These are phyloP conservation scores for Eruca vesicaria DNA, from an alignment of 441 rosid genomes.

Conservation along the genomic window DNA sequence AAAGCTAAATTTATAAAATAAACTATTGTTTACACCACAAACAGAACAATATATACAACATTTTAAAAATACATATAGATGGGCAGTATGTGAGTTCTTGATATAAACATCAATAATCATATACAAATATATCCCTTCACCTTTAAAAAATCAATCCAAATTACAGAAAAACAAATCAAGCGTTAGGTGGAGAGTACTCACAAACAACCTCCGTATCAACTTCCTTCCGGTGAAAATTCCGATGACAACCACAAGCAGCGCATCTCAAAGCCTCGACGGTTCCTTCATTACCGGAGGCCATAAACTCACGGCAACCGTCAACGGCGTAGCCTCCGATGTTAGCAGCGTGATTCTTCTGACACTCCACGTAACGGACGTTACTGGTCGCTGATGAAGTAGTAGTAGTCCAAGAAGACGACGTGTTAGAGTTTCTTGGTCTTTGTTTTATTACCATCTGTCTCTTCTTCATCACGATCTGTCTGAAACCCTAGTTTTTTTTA, in stretches of 20 bases:
- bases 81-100: slow-evolving; percentile 14
- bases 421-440: slow-evolving; percentile 38
- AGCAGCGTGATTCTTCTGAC: slow-evolving; percentile 92
- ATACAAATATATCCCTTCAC: slow-evolving; percentile 23
- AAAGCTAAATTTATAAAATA: neutral
- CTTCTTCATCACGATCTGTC: slow-evolving; percentile 60
- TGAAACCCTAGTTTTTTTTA: slow-evolving; percentile 41
- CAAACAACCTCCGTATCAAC: slow-evolving; percentile 79
- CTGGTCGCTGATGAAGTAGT: slow-evolving; percentile 53
- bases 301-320: slow-evolving; percentile 94
- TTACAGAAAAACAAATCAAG: slow-evolving; percentile 9
- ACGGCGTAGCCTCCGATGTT: slow-evolving; percentile 84
- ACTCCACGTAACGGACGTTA: slow-evolving; percentile 69
- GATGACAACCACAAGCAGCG: slow-evolving; percentile 94
- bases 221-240: slow-evolving; percentile 82
- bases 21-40: slow-evolving; percentile 10
- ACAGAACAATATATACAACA: slow-evolving; percentile 12
- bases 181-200: slow-evolving; percentile 82
- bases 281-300: slow-evolving; percentile 71
- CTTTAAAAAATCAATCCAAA: slow-evolving; percentile 18
- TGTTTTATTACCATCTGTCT: slow-evolving; percentile 63
- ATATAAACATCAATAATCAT: slow-evolving; percentile 32
- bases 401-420: slow-evolving; percentile 46
- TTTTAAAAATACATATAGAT: slow-evolving; percentile 17
- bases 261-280: slow-evolving; percentile 54